Evolutionary conservation across 768 basidiomycete species (phyloP).

Genomic region (Omphalotus guepiniiformis): DNA sequence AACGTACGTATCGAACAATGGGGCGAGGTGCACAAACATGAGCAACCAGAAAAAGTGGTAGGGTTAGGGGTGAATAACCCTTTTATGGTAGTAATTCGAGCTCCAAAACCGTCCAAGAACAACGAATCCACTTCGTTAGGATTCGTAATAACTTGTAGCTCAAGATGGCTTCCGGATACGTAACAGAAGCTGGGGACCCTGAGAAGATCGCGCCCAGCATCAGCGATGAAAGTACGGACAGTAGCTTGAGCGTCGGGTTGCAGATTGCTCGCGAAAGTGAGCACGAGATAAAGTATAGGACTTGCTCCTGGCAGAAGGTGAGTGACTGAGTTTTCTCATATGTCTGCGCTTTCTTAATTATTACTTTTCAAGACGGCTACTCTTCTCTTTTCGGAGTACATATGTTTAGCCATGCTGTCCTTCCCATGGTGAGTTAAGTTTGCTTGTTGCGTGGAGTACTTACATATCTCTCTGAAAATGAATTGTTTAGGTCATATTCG

Average conservation of each 20-base stretch:
- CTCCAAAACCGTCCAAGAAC: too few relatives aligned
- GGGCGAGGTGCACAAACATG: too few relatives aligned
- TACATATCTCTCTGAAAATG: background rate
- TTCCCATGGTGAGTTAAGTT: constrained; percentile 41
- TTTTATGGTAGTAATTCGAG: too few relatives aligned
- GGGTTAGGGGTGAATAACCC: too few relatives aligned
- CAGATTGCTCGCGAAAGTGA: constrained; percentile 23
- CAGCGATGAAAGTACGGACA: background rate
- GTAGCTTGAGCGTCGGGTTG: constrained; percentile 4
- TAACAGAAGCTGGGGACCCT: too few relatives aligned
- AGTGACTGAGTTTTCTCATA: background rate
- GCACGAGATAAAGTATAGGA: constrained; percentile 33
- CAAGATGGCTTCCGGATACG: too few relatives aligned
- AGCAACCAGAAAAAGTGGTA: too few relatives aligned
- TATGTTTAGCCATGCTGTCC: constrained; percentile 38
- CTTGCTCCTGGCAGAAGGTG: constrained; percentile 49
- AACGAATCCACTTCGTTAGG: too few relatives aligned
- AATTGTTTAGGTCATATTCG: constrained; percentile 34
- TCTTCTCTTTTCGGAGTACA: constrained; percentile 43
- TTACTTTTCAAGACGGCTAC: constrained; percentile 43
- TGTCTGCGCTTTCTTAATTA: background rate
- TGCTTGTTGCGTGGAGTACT: too few relatives aligned
- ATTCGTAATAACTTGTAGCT: too few relatives aligned
- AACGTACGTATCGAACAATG: too few relatives aligned
- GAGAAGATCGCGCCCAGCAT: background rate